These are phyloP conservation scores for Liriodendron chinense DNA, from an alignment of 164 flowering plant species.

Conservation along the genomic window DNA sequence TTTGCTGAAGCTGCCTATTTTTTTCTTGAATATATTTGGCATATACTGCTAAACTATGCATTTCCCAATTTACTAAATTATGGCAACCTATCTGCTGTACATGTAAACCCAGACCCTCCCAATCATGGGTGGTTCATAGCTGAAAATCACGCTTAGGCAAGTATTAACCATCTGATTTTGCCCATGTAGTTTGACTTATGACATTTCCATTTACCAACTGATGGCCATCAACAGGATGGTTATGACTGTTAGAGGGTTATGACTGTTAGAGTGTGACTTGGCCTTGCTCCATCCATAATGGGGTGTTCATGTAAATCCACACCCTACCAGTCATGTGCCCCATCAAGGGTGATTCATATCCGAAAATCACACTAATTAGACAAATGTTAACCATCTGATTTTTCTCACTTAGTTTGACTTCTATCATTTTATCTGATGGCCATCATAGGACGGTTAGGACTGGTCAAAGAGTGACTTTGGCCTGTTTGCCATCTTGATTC, in stretches of 20 bases:
- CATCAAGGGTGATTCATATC: neutral
- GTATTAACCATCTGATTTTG: neutral
- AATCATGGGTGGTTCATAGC: neutral
- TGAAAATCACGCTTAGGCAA: neutral
- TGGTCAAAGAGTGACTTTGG: neutral
- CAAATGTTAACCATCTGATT: neutral
- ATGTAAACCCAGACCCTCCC: neutral
- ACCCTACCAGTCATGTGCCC: neutral
- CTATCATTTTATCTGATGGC: neutral
- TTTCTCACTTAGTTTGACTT: neutral
- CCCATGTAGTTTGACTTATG: neutral
- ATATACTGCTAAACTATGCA: neutral
- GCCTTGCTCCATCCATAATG: neutral
- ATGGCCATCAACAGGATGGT: neutral
- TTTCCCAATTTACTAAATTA: neutral
- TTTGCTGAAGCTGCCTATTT: conserved; percentile 18
- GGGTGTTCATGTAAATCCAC: neutral
- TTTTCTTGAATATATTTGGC: neutral
- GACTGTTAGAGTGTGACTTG: neutral
- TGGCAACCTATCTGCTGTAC: neutral
- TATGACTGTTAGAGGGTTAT: neutral
- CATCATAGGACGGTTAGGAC: neutral
- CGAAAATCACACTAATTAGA: neutral
- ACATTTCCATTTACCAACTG: neutral
- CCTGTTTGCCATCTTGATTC: neutral